Evolutionary conservation across 441 rosid species (phyloP).

Genomic region (Gossypium schwendimanii): DNA sequence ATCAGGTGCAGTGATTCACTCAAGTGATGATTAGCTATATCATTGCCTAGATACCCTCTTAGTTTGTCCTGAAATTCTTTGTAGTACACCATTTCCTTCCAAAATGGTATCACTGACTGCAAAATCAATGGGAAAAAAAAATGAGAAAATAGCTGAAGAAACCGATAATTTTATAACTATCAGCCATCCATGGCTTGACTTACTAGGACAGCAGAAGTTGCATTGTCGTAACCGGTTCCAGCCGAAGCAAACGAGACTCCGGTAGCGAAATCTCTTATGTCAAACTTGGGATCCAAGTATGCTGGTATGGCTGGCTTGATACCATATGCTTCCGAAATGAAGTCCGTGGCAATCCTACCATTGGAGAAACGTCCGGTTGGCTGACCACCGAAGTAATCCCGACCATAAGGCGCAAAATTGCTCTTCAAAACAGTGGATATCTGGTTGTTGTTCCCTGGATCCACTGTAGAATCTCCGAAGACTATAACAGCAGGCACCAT

Average conservation of each 20-base stretch:
- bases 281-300: constrained; percentile 40
- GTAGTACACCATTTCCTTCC: constrained; percentile 57
- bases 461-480: constrained; percentile 55
- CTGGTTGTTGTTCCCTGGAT: constrained; percentile 59
- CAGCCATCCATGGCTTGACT: constrained; percentile 18
- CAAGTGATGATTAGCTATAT: constrained; percentile 32
- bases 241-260: constrained; percentile 68
- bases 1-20: constrained; percentile 42
- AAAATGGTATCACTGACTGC: constrained; percentile 57
- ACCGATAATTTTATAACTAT: neutral
- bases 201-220: constrained; percentile 48
- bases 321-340: constrained; percentile 50
- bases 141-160: neutral
- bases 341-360: constrained; percentile 45
- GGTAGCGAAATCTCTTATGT: constrained; percentile 42
- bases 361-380: constrained; percentile 57
- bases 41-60: constrained; percentile 31
- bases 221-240: constrained; percentile 58
- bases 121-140: neutral
- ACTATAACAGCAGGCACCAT: constrained; percentile 46
- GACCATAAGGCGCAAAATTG: constrained; percentile 51
- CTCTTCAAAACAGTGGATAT: constrained; percentile 48
- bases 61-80: constrained; percentile 40
- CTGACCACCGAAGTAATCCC: constrained; percentile 35
- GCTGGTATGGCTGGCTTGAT: constrained; percentile 50